Evolutionary conservation across 2,329 filamentous ascomycete species (phyloP), one percentile per base, ranked within the genome.

Genomic region (Harringtonia aguacate): DNA sequence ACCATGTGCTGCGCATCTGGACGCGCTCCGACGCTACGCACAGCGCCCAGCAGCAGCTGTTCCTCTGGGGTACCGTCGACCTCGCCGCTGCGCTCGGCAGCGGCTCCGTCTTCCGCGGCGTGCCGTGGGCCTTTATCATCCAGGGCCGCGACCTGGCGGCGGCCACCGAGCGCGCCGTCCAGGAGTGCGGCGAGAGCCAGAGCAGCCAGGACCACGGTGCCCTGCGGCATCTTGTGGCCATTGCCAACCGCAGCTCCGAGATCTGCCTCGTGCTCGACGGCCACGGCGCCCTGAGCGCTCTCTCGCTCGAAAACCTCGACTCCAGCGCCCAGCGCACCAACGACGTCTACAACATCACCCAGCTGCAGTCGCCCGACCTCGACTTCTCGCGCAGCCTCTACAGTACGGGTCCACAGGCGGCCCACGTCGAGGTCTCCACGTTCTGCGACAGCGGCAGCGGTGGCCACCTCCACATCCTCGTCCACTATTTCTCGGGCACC

Each of bases 241-340:
- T 95, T 52, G 86, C 87, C 10, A 92, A 90, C 49, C 81, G 82
- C 42, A 84, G 75, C 45, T 86, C 89, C 0, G 92, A 98, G 58
- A 77, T 98, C 3, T 92, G 88, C 52, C 72, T 97, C 21, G 79
- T 90, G 9, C 69, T 95, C 39, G 87, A 97, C 61, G 80, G 81
- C n/a, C 69, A 73, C 39, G 90, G 90, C 1, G 80, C 81, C 51
- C 86, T 97, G 83, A 88, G 86, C 34, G 87, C 86, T 0, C 95
- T 90, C 86, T 90, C 87, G 1, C 65, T 98, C 45, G 89, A 97
- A 59, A 89, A 90, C 56, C 75, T 94, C 18, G 82, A 84, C 30
- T 80, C 77, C 53, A 86, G 81, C 56, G 68, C 72, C 28, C 77
- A 76, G 52, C 77, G 76, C 47, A 70, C 74, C 4, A 71, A 78